Percentiles rank a stretch among this genome's conserved stretches.
Evolutionary conservation across 2,329 filamentous ascomycete species (phyloP).

Genomic region (Zymoseptoria pseudotritici): DNA sequence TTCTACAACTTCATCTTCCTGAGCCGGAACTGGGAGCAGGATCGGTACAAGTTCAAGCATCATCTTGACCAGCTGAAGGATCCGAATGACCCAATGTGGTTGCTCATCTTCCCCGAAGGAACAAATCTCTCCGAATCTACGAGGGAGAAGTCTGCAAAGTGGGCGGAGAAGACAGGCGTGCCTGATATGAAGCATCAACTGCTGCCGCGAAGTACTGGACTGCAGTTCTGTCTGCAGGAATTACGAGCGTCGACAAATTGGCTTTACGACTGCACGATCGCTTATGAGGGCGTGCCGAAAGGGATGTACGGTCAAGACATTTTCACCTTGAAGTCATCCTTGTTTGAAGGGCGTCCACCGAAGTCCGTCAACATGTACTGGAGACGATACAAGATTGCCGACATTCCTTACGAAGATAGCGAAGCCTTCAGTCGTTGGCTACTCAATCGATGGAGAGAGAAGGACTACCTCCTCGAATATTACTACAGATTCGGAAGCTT

Average conservation of each 20-base stretch:
- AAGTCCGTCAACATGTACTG: constrained; percentile 97
- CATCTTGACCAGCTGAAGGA: constrained; percentile 64
- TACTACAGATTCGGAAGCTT: constrained; percentile 69
- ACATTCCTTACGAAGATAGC: constrained; percentile 71
- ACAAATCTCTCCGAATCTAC: constrained; percentile 72
- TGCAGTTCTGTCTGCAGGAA: constrained; percentile 71
- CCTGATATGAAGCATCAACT: constrained; percentile 67
- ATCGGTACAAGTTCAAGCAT: constrained; percentile 67
- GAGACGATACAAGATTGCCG: constrained; percentile 71
- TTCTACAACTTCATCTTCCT: constrained; percentile 89
- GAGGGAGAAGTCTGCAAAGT: constrained; percentile 60
- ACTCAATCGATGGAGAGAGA: constrained; percentile 79
- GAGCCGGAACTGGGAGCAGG: constrained; percentile 78
- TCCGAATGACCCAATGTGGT: constrained; percentile 76
- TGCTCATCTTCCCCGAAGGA: constrained; percentile 79
- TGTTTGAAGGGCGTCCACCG: constrained; percentile 79
- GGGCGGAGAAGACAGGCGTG: constrained; percentile 69
- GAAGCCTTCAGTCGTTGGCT: constrained; percentile 80
- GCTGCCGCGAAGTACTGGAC: constrained; percentile 71
- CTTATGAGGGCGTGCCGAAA: constrained; percentile 87
- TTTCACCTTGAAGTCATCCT: constrained; percentile 80
- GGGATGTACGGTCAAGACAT: constrained; percentile 78
- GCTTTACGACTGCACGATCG: constrained; percentile 88
- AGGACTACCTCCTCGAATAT: constrained; percentile 80
- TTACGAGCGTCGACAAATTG: constrained; percentile 68